Percentiles rank a stretch among this genome's conserved stretches.
These are phyloP conservation scores for Colletotrichum sidae DNA, from an alignment of 2,329 filamentous ascomycete species.

Conservation along the genomic window DNA sequence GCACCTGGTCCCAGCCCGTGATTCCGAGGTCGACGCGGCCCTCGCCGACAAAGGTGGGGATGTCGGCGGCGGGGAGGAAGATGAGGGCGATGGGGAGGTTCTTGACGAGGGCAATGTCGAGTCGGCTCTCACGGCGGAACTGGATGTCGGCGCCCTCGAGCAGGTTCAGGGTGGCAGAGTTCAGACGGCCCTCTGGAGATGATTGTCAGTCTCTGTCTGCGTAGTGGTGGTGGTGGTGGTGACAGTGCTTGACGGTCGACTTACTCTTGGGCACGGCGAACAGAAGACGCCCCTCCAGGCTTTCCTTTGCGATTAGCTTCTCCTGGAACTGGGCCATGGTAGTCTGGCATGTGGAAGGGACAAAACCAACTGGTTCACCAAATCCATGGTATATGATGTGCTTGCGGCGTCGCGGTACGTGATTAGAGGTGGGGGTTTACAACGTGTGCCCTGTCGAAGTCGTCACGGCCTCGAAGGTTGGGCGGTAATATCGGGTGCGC, in stretches of 20 bases:
- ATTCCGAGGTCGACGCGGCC: constrained; percentile 94
- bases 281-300: constrained; percentile 90
- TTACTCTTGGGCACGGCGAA: constrained; percentile 99
- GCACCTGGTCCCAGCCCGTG: constrained; percentile 91
- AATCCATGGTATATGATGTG: constrained; percentile 56
- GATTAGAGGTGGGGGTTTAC: constrained; percentile 1
- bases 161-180: constrained; percentile 88
- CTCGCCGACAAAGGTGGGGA: constrained; percentile 96
- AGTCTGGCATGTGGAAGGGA: constrained; percentile 13
- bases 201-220: constrained; percentile 39
- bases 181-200: constrained; percentile 85
- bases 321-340: constrained; percentile 34
- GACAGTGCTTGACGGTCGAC: constrained; percentile 49
- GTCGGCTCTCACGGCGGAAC: constrained; percentile 92
- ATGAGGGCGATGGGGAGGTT: constrained; percentile 95
- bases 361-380: constrained; percentile 63
- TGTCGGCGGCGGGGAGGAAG: constrained; percentile 96
- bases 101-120: constrained; percentile 98
- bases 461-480: constrained; percentile 14
- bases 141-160: constrained; percentile 95
- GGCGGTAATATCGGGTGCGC: constrained; percentile 32
- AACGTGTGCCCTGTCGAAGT: background rate
- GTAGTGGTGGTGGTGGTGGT: constrained; percentile 26
- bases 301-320: constrained; percentile 50
- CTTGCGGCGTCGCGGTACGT: constrained; percentile 3